Conservation (phyloP, 345 rosid species). For the Gossypium ekmanianum region DNA sequence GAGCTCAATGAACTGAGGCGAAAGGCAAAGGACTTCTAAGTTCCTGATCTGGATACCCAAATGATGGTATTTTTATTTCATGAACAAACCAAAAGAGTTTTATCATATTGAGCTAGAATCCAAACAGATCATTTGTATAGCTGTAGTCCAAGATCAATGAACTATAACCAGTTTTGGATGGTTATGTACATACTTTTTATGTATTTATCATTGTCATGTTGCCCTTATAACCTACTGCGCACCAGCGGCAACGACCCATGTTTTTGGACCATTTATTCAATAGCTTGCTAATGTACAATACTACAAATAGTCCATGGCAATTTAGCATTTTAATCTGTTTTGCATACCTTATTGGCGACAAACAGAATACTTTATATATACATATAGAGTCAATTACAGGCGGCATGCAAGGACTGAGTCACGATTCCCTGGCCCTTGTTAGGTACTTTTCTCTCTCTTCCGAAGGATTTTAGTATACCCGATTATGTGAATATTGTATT, state of each 20-base stretch:
- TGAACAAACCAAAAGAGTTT: neutral
- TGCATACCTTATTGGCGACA: neutral
- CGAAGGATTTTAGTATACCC: neutral
- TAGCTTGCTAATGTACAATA: neutral
- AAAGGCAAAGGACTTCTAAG: constrained; percentile 41
- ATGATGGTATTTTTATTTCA: neutral
- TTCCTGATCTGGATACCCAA: neutral
- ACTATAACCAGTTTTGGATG: constrained; percentile 5
- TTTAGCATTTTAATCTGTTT: neutral
- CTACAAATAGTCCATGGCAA: neutral
- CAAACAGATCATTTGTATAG: constrained; percentile 21
- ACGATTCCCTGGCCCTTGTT: neutral
- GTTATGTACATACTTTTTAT: constrained; percentile 9
- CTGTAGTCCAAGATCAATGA: constrained; percentile 6
- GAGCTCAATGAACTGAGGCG: constrained; percentile 65
- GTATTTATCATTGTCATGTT: neutral
- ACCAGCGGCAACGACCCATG: neutral
- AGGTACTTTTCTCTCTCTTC: neutral
- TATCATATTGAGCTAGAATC: constrained; percentile 8
- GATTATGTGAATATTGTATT: neutral
- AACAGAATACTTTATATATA: neutral
- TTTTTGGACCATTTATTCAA: constrained; percentile 1
- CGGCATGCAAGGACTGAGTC: neutral
- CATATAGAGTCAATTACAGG: neutral
- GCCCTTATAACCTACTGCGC: neutral